These are phyloP conservation scores for Botrytis pseudocinerea DNA, from an alignment of 2,329 filamentous ascomycete species.

Conservation along the genomic window DNA sequence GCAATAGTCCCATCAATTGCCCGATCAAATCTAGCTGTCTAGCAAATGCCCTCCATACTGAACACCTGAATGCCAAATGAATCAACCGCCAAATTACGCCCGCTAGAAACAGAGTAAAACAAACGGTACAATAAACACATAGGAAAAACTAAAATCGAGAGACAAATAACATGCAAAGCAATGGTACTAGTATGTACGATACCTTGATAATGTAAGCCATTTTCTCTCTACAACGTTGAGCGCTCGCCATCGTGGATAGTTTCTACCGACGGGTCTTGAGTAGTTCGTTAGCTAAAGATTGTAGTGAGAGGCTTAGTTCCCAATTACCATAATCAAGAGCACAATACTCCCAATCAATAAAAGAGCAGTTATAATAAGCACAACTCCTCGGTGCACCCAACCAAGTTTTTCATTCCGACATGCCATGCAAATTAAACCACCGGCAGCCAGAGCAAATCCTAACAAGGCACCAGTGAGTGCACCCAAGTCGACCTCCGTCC, in stretches of 20 bases:
- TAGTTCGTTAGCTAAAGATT: conserved; percentile 7
- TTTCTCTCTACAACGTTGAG: neutral
- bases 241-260: neutral
- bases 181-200: neutral
- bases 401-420: conserved; percentile 51
- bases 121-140: neutral
- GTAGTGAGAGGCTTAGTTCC: conserved; percentile 36
- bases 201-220: neutral
- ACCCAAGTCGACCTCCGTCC: conserved; percentile 71
- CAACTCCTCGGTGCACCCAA: conserved; percentile 47
- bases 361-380: conserved; percentile 47
- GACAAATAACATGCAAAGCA: neutral
- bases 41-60: neutral
- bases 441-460: conserved; percentile 63
- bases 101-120: neutral
- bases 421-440: conserved; percentile 60
- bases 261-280: neutral
- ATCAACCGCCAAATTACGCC: neutral
- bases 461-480: conserved; percentile 68
- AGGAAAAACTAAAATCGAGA: neutral
- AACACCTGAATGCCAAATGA: neutral
- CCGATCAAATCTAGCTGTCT: neutral
- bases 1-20: neutral
- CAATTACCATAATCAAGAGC: conserved; percentile 53
- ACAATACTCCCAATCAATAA: conserved; percentile 53